Conservation (phyloP, 257 asterid species). For the Striga asiatica region DNA sequence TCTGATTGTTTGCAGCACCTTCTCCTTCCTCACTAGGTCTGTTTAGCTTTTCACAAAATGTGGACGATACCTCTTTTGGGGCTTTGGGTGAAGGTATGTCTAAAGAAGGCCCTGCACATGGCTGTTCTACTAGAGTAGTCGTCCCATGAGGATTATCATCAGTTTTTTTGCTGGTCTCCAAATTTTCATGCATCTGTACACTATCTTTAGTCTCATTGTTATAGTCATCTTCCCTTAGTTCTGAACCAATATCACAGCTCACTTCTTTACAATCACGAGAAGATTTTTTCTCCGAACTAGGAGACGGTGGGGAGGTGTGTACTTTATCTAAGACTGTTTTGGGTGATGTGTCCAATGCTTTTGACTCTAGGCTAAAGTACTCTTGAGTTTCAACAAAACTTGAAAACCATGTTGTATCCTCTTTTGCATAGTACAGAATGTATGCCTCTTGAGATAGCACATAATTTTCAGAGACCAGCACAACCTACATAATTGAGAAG, state of each 20-base stretch:
- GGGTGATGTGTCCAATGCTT: conserved; percentile 52
- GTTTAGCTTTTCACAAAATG: conserved; percentile 17
- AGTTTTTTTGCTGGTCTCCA: conserved; percentile 4
- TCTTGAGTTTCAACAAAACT: conserved; percentile 43
- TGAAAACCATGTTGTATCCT: conserved; percentile 65
- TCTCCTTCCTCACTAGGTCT: background rate
- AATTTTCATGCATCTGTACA: conserved; percentile 10
- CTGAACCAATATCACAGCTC: conserved; percentile 16
- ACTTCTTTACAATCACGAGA: conserved; percentile 10
- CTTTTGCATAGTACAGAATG: conserved; percentile 69
- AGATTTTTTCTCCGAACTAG: conserved; percentile 11
- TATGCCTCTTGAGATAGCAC: conserved; percentile 85
- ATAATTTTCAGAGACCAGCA: conserved; percentile 41
- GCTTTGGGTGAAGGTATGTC: conserved; percentile 14
- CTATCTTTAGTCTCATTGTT: conserved; percentile 13
- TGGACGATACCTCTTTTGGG: conserved; percentile 21
- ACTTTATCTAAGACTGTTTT: conserved; percentile 60
- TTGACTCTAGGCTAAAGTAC: conserved; percentile 18
- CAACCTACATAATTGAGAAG: conserved; percentile 34
- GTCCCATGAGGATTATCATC: conserved; percentile 10
- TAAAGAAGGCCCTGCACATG: conserved; percentile 10
- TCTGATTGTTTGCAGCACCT: background rate
- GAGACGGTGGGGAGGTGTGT: conserved; percentile 22
- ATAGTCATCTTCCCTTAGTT: conserved; percentile 6
- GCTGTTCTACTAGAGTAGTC: background rate